These are phyloP conservation scores for Claviceps citrina DNA, from an alignment of 2,329 filamentous ascomycete species.

Conservation along the genomic window DNA sequence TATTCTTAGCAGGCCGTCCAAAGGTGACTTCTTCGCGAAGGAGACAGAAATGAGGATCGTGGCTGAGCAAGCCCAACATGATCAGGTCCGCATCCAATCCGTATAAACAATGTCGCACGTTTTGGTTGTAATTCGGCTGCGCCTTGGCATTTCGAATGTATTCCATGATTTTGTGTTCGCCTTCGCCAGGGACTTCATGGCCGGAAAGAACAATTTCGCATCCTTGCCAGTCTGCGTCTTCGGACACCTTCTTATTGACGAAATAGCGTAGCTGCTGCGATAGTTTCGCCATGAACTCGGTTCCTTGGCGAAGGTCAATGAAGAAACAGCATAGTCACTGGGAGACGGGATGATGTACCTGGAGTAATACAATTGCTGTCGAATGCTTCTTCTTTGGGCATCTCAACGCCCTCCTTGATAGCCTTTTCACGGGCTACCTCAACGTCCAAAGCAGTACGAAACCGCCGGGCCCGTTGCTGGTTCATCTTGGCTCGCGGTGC, in stretches of 20 bases:
- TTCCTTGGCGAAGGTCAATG: slow-evolving; percentile 30
- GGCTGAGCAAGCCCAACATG: slow-evolving; percentile 92
- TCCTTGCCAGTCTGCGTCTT: slow-evolving; percentile 93
- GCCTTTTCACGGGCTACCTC: slow-evolving; percentile 88
- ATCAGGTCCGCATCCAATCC: slow-evolving; percentile 95
- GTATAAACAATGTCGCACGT: slow-evolving; percentile 91
- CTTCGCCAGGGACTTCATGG: slow-evolving; percentile 94
- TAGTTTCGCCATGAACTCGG: slow-evolving; percentile 94
- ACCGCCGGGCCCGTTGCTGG: slow-evolving; percentile 88
- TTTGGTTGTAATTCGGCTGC: slow-evolving; percentile 80
- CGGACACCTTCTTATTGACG: slow-evolving; percentile 94
- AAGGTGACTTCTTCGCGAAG: slow-evolving; percentile 97
- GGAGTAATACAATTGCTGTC: slow-evolving; percentile 99
- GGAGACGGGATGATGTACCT: slow-evolving; percentile 27
- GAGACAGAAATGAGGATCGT: slow-evolving; percentile 95
- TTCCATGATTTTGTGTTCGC: slow-evolving; percentile 99
- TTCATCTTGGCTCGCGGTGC: slow-evolving; percentile 99
- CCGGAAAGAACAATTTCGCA: slow-evolving; percentile 93
- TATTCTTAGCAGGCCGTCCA: slow-evolving; percentile 70
- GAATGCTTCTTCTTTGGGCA: slow-evolving; percentile 90
- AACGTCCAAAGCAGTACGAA: slow-evolving; percentile 81
- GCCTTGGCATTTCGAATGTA: slow-evolving; percentile 97
- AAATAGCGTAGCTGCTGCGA: slow-evolving; percentile 94
- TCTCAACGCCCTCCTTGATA: slow-evolving; percentile 70
- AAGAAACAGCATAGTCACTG: too few species aligned